phyloP scores from a whole-genome alignment of 306 rosid genomes.

The Pyrus communis region DNA sequence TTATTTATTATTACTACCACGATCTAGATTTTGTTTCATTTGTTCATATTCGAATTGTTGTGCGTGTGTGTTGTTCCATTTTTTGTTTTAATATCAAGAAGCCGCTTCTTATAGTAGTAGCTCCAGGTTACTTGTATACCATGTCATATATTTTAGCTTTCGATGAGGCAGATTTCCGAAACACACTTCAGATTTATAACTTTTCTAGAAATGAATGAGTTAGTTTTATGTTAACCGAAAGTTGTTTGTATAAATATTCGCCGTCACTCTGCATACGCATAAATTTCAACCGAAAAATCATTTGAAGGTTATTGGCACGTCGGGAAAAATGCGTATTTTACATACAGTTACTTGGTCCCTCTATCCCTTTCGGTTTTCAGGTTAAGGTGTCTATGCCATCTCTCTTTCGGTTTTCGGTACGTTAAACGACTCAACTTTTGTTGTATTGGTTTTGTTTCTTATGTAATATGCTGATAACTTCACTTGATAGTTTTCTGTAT shows the following conservation, averaged over 20 bases:
- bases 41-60: slow-evolving; percentile 74
- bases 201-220: not conserved
- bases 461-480: not conserved
- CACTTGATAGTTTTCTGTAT: not conserved
- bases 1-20: slow-evolving; percentile 49
- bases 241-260: too few species aligned
- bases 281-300: too few species aligned
- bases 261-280: too few species aligned
- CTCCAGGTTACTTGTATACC: slow-evolving; percentile 36
- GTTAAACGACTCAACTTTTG: not conserved
- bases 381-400: not conserved
- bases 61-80: slow-evolving; percentile 37
- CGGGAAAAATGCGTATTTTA: too few species aligned
- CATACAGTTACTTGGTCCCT: too few species aligned
- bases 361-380: too few species aligned
- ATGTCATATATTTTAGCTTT: slow-evolving; percentile 33
- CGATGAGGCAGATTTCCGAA: slow-evolving; percentile 19
- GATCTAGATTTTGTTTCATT: slow-evolving; percentile 54
- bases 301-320: too few species aligned
- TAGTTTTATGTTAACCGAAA: too few species aligned
- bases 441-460: not conserved
- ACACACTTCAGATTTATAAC: not conserved
- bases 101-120: slow-evolving; percentile 39
- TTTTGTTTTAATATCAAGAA: slow-evolving; percentile 25
- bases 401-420: not conserved